Conservation (phyloP, 805 yeast species). For the Cyberlindnera maritima region DNA sequence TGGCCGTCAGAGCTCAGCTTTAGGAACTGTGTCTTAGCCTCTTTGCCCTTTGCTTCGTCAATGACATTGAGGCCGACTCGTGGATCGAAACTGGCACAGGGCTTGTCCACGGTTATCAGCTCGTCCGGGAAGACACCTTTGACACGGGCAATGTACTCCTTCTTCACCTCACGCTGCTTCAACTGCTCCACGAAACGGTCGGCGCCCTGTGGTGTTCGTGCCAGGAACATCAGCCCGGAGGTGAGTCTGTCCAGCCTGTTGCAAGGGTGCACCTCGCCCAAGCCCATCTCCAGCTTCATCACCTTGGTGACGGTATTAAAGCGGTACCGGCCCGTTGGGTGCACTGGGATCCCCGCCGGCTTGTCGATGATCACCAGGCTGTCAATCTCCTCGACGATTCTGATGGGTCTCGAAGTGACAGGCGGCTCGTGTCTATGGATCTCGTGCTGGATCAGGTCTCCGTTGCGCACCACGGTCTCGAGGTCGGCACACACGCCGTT, state of each 20-base stretch:
- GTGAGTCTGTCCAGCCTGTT: slow-evolving; percentile 88
- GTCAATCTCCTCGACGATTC: slow-evolving; percentile 54
- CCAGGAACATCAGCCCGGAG: slow-evolving; percentile 81
- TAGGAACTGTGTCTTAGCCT: slow-evolving; percentile 67
- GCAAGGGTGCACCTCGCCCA: slow-evolving; percentile 69
- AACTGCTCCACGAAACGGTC: slow-evolving; percentile 60
- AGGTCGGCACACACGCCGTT: slow-evolving; percentile 62
- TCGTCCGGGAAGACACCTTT: slow-evolving; percentile 79
- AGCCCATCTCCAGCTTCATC: slow-evolving; percentile 65
- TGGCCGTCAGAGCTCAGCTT: slow-evolving; percentile 27
- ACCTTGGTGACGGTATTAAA: slow-evolving; percentile 75
- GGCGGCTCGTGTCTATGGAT: slow-evolving; percentile 85
- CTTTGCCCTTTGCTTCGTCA: slow-evolving; percentile 43
- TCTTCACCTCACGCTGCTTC: slow-evolving; percentile 54
- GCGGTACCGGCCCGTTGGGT: slow-evolving; percentile 87
- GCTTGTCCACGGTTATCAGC: slow-evolving; percentile 58
- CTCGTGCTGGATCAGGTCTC: slow-evolving; percentile 75
- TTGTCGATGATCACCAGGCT: slow-evolving; percentile 82
- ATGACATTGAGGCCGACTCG: slow-evolving; percentile 59
- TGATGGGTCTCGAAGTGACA: slow-evolving; percentile 33
- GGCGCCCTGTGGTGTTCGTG: slow-evolving; percentile 48
- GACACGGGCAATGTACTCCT: slow-evolving; percentile 82
- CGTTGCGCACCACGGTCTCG: slow-evolving; percentile 70
- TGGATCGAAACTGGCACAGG: slow-evolving; percentile 71
- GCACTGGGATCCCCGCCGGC: slow-evolving; percentile 94